Evolutionary conservation across 805 yeast genomes (phyloP), one percentile per base, ranked within the genome.

Genomic region (Pichia paraexigua): DNA sequence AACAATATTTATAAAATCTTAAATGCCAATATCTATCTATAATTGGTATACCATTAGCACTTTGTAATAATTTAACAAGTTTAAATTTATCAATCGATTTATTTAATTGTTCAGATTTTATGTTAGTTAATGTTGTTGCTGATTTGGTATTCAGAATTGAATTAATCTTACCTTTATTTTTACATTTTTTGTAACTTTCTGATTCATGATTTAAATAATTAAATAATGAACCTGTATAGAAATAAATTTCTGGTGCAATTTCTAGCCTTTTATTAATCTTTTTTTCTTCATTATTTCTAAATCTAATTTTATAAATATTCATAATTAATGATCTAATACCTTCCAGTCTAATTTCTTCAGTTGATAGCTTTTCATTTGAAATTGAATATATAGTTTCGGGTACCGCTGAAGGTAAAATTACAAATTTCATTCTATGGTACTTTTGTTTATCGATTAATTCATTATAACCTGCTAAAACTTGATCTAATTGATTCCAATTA

Each of bases 401-500:
- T 20, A 83, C 73, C n/a, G 79, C 85, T 0, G 88, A 71, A 0
- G 97, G 97, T 48, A 91, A 70, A 2, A 94, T 74, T 3, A 90
- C 97, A 68, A 90, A 88, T 61, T 95, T 84, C 64, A 91, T 78
- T 57, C 85, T 74, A 63, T 81, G 85, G 57, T 76, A 72, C 35
- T 76, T 74, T 52, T 75, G 76, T 52, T 74, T 72, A 18, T 75
- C 79, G 51, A 80, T 69, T 1, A 80, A 78, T 57, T 89, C 96
- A 28, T 85, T 90, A 63, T 84, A 87, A 0, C 99, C 99, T 0
- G 97, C 96, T n/a, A 91, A 66, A 24, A 79, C 78, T 61, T 89
- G 97, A 69, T 94, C 99, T 58, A 91, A 74, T 55, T 83, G 85
- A 59, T 91, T 91, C 99, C 99, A 94, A 55, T 91, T 90, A 55